Percentiles rank a stretch among this genome's conserved stretches.
Evolutionary conservation across 2,329 filamentous ascomycete genomes (phyloP).

Genomic region (Microsporum audouinii): DNA sequence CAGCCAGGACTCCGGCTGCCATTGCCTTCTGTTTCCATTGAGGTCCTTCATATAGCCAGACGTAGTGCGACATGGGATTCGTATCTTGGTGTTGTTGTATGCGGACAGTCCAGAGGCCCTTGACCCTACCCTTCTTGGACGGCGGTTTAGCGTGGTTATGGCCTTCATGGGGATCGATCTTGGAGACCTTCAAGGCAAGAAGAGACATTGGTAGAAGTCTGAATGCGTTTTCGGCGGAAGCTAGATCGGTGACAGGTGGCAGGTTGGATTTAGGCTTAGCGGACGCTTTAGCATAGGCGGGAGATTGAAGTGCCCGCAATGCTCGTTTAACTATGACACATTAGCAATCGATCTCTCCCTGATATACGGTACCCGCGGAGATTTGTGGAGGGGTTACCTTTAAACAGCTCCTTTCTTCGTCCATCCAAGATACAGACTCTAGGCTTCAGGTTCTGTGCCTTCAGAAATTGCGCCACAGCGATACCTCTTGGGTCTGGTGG

Average conservation of each 20-base stretch:
- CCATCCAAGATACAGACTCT: constrained; percentile 89
- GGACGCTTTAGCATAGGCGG: constrained; percentile 73
- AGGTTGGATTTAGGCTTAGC: constrained; percentile 80
- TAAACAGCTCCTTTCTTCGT: constrained; percentile 97
- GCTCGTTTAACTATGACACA: constrained; percentile 71
- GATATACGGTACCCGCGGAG: neutral
- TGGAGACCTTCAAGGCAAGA: constrained; percentile 78
- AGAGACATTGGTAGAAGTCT: constrained; percentile 91
- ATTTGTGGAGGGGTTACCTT: constrained; percentile 47
- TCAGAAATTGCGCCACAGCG: constrained; percentile 79
- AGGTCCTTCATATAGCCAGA: constrained; percentile 89
- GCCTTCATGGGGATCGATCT: constrained; percentile 65
- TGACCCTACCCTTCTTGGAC: constrained; percentile 77
- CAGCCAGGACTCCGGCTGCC: constrained; percentile 65
- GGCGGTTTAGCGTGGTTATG: constrained; percentile 52
- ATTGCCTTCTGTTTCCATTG: constrained; percentile 92
- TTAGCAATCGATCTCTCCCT: neutral
- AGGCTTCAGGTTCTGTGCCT: constrained; percentile 71
- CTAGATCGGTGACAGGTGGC: constrained; percentile 75
- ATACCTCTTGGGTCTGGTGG: constrained; percentile 82
- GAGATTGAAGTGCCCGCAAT: constrained; percentile 76
- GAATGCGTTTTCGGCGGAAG: constrained; percentile 83
- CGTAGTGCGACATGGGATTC: constrained; percentile 62
- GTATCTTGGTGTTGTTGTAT: constrained; percentile 91
- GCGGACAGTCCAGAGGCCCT: constrained; percentile 90